phyloP scores from a whole-genome alignment of 768 basidiomycete species.

The Tricholoma saponaceum region DNA sequence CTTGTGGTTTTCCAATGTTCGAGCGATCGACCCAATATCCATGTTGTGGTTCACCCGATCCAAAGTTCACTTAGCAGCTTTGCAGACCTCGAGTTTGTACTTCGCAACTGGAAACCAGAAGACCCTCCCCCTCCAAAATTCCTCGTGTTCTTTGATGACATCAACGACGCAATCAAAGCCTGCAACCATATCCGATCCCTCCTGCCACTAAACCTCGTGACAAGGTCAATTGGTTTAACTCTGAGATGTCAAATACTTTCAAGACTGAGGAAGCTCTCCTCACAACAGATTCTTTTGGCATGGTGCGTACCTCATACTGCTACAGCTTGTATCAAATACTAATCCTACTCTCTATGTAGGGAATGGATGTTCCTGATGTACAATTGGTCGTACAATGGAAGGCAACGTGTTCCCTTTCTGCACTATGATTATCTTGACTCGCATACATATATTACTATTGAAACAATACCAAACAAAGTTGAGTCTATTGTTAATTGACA shows the following conservation, averaged over 20 bases:
- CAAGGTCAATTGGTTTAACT: slow-evolving; percentile 3
- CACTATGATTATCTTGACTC: slow-evolving; percentile 14
- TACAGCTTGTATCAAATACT: background rate
- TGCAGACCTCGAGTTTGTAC: slow-evolving; percentile 8
- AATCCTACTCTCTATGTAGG: slow-evolving; percentile 12
- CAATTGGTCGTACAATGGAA: slow-evolving; percentile 30
- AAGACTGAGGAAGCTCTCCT: slow-evolving; percentile 10
- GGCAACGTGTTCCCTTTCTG: slow-evolving; percentile 17
- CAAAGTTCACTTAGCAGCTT: slow-evolving; percentile 5
- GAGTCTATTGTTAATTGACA: background rate
- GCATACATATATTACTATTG: background rate
- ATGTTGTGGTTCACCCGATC: slow-evolving; percentile 3
- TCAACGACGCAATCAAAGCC: background rate
- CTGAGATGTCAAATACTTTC: slow-evolving; percentile 1
- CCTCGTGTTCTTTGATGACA: slow-evolving; percentile 6
- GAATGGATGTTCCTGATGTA: slow-evolving; percentile 31
- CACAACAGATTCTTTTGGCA: slow-evolving; percentile 29
- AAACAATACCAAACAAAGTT: background rate
- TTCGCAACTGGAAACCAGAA: slow-evolving; percentile 3
- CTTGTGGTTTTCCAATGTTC: background rate
- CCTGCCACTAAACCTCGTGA: background rate
- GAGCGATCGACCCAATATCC: slow-evolving; percentile 9
- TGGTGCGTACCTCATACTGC: slow-evolving; percentile 20
- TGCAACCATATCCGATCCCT: background rate
- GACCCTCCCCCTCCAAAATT: slow-evolving; percentile 2